Conservation (phyloP, 108 stramenopile genomes). For the Fragilaria radians region DNA sequence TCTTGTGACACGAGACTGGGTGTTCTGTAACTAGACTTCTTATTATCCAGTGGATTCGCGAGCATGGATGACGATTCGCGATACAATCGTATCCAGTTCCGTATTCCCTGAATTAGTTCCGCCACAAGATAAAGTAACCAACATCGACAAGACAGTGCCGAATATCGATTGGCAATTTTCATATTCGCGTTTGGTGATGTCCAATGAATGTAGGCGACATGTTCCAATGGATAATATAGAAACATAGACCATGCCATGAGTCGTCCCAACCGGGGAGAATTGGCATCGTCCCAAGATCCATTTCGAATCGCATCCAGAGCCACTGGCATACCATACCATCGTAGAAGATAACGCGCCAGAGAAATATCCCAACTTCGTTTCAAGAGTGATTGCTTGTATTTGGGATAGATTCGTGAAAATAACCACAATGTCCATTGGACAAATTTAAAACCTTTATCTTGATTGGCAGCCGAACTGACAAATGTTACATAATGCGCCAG, state of each 20-base stretch:
- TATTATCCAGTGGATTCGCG: not conserved
- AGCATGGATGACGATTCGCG: not conserved
- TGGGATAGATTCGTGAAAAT: constrained; percentile 31
- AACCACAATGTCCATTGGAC: constrained; percentile 66
- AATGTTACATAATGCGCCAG: not conserved
- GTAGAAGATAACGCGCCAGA: constrained; percentile 56
- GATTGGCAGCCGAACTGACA: constrained; percentile 11
- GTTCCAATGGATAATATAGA: constrained; percentile 68
- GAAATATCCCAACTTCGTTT: constrained; percentile 46
- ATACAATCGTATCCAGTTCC: constrained; percentile 26
- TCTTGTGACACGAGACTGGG: constrained; percentile 1
- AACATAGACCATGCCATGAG: constrained; percentile 70
- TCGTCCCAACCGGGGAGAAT: constrained; percentile 42
- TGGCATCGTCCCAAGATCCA: constrained; percentile 47
- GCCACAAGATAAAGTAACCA: constrained; percentile 58
- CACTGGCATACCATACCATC: constrained; percentile 57
- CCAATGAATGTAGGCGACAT: constrained; percentile 64
- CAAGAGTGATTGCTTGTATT: constrained; percentile 22
- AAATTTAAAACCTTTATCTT: constrained; percentile 63
- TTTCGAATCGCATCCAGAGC: constrained; percentile 49
- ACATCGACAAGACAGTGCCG: constrained; percentile 61
- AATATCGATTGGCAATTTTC: constrained; percentile 37
- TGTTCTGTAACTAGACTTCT: not conserved
- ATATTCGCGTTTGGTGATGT: constrained; percentile 31
- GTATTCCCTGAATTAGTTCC: constrained; percentile 38